These are phyloP conservation scores for Penicillium sp. DNA, from an alignment of 2,329 filamentous ascomycete species.

Conservation along the genomic window DNA sequence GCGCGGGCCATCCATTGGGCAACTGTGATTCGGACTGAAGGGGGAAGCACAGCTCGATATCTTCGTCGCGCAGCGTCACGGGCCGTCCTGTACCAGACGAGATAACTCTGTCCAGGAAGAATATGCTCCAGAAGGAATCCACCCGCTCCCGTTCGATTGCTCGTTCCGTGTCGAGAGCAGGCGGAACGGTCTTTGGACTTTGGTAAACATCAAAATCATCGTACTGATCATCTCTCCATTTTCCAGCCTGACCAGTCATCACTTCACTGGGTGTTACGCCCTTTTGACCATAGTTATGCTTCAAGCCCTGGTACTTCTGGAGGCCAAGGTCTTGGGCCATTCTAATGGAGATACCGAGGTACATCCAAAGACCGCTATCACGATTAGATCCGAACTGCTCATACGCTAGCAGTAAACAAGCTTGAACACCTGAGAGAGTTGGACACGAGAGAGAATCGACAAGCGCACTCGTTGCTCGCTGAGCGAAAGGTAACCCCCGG, in stretches of 20 bases:
- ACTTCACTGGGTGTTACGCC: constrained; percentile 58
- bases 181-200: constrained; percentile 28
- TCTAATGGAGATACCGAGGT: constrained; percentile 79
- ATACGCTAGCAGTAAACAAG: constrained; percentile 79
- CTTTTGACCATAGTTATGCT: constrained; percentile 52
- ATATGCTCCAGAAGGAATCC: constrained; percentile 88
- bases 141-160: constrained; percentile 73
- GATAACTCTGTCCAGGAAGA: constrained; percentile 81
- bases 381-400: constrained; percentile 86
- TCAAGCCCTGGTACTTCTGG: constrained; percentile 75
- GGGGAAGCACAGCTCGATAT: constrained; percentile 75
- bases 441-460: constrained; percentile 81
- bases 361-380: constrained; percentile 92
- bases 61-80: constrained; percentile 78
- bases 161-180: constrained; percentile 58
- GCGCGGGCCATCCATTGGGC: constrained; percentile 67
- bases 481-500: constrained; percentile 73
- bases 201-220: constrained; percentile 41
- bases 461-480: constrained; percentile 76
- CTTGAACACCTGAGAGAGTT: constrained; percentile 78
- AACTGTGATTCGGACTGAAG: constrained; percentile 52
- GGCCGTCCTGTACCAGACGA: constrained; percentile 82
- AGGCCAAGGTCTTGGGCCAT: constrained; percentile 78
- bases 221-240: constrained; percentile 45
- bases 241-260: constrained; percentile 44